These are phyloP conservation scores for Backusella sp. DNA, from an alignment of 192 early-diverging fungal species.

Conservation along the genomic window DNA sequence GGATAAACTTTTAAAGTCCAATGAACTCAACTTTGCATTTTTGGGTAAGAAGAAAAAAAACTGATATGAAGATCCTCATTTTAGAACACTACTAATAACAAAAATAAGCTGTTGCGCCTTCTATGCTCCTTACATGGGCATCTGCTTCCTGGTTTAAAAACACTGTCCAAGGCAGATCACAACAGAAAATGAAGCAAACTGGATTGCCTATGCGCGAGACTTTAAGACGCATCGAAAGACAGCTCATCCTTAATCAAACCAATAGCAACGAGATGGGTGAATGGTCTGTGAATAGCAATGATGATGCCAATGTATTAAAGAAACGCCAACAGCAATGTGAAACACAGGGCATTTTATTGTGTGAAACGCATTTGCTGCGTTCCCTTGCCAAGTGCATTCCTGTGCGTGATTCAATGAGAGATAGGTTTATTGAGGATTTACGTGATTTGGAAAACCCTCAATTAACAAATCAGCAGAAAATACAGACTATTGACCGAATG, in stretches of 20 bases:
- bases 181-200: conserved; percentile 11
- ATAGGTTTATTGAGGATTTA: conserved; percentile 76
- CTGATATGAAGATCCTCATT: no score
- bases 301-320: conserved; percentile 6
- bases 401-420: conserved; percentile 44
- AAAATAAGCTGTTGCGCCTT: conserved; percentile 38
- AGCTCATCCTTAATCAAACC: not conserved
- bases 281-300: conserved; percentile 7
- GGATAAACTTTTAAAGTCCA: conserved; percentile 89
- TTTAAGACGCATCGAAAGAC: conserved; percentile 21
- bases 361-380: conserved; percentile 61
- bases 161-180: conserved; percentile 15
- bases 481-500: conserved; percentile 62
- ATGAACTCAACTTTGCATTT: conserved; percentile 95
- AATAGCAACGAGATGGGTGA: not conserved
- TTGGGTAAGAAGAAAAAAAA: conserved; percentile 45
- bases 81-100: not conserved
- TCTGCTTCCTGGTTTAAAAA: conserved; percentile 24
- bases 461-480: conserved; percentile 51
- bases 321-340: conserved; percentile 39
- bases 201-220: conserved; percentile 28
- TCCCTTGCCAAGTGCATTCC: conserved; percentile 47
- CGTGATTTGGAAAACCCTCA: conserved; percentile 68
- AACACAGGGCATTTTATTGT: conserved; percentile 63
- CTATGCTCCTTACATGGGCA: conserved; percentile 38